Conservation (phyloP, 2,329 filamentous ascomycete species). For the Colletotrichum sp. region DNA sequence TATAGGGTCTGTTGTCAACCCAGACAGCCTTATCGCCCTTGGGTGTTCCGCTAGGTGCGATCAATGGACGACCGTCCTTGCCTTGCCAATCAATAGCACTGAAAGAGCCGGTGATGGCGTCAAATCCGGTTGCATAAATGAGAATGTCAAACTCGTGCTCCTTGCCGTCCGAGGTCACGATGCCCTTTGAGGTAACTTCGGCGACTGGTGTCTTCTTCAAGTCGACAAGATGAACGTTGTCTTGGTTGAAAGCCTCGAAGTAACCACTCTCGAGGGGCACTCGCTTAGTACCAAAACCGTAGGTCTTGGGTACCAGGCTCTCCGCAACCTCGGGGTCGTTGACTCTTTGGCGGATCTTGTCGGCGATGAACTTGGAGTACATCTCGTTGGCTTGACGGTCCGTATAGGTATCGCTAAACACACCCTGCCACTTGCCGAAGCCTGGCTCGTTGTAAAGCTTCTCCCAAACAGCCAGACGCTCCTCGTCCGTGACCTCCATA, state of each 20-base stretch:
- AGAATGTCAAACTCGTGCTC: constrained; percentile 48
- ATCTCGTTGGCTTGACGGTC: constrained; percentile 32
- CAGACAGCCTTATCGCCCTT: constrained; percentile 36
- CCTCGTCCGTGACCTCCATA: constrained; percentile 22
- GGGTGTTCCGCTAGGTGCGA: neutral
- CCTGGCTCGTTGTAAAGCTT: constrained; percentile 38
- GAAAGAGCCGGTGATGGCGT: constrained; percentile 27
- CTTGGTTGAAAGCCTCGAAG: constrained; percentile 59
- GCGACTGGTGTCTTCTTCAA: constrained; percentile 57
- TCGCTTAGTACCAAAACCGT: constrained; percentile 33
- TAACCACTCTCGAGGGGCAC: constrained; percentile 66
- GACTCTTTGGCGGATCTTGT: constrained; percentile 50
- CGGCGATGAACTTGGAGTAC: constrained; percentile 36
- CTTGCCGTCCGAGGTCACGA: constrained; percentile 49
- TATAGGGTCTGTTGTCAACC: constrained; percentile 33
- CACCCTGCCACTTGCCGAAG: constrained; percentile 39
- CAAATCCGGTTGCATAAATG: constrained; percentile 22
- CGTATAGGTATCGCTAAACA: constrained; percentile 37
- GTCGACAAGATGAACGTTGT: constrained; percentile 63
- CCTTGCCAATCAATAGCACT: constrained; percentile 36
- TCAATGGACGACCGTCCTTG: constrained; percentile 21
- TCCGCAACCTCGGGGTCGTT: constrained; percentile 53
- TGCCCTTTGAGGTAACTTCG: constrained; percentile 43
- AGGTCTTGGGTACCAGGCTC: constrained; percentile 56
- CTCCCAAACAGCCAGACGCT: constrained; percentile 46